Base-by-base conservation (phyloP, 345 rosid species). In the Pugionium dolabratum region DNA sequence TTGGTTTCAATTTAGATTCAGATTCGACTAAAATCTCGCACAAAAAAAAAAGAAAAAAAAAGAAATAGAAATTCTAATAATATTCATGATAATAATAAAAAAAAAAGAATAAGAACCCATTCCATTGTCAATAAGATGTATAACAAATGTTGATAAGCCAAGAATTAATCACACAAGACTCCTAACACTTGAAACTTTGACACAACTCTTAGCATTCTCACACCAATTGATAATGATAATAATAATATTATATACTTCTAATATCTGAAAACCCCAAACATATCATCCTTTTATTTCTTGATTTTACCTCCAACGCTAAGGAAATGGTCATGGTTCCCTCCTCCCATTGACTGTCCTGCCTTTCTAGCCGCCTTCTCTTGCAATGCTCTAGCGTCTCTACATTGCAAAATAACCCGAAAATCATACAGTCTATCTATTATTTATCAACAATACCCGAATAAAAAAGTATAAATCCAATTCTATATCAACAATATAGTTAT, bases 281-380 rank as follows among this genome's bases (percentile, higher is more conserved):
- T 28, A 30, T 50, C 29, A 41, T 41, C 50, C 6, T 54, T 41
- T 70, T 74, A 73, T 54, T 79, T 81, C 54, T 73, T 78, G 50
- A 54, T 58, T 62, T 65, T 77, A 64, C 65, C 78, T 59, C 72
- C 81, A 43, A 50, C 79, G 2, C 80, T 4, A 1, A 27, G 41
- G 41, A 25, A 76, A 5, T 67, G 75, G 0, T 70, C 70, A 54
- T 62, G 79, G 49, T 71, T 75, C 54, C 83, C 85, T 42, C 78
- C 82, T 1, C 71, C 74, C 7, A 77, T 73, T 1, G 77, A 70
- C 74, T 83, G 90, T 5, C 62, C 89, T 10, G 90, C 90, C 80
- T 90, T 87, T 83, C 79, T 86, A 2, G 92, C 97, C 0, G 81
- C 41, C 78, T 90, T 87, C 67, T 90, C 92, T 65, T 87, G 95